Evolutionary conservation across 1,284 basidiomycete species (phyloP).

Genomic region (Coniophora puteana): DNA sequence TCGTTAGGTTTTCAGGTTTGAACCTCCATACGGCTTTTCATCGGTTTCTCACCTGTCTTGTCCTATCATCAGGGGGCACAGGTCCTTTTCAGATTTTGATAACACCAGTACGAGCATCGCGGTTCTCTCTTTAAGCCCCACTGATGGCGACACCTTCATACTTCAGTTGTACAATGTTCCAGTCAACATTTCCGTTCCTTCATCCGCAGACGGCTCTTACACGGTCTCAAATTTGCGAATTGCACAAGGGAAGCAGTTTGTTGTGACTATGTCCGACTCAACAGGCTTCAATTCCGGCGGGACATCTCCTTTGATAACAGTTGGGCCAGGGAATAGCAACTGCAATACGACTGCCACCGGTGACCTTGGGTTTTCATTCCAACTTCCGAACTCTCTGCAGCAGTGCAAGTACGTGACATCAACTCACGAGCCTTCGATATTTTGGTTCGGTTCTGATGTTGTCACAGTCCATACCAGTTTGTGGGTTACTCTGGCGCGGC

Average conservation of each 20-base stretch:
- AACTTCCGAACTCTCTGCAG: slow-evolving; percentile 47
- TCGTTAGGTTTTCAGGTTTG: slow-evolving; percentile 10
- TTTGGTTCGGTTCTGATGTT: slow-evolving; percentile 8
- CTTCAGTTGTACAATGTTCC: slow-evolving; percentile 30
- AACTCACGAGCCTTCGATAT: background rate
- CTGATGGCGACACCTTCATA: slow-evolving; percentile 7
- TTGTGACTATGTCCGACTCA: slow-evolving; percentile 69
- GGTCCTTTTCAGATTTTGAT: slow-evolving; percentile 58
- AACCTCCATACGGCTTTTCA: too few relatives aligned
- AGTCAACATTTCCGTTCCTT: slow-evolving; percentile 54
- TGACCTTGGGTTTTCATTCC: slow-evolving; percentile 50
- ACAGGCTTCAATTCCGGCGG: slow-evolving; percentile 67
- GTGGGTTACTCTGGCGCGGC: slow-evolving; percentile 43
- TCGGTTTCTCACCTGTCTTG: slow-evolving; percentile 3
- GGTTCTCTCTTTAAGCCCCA: slow-evolving; percentile 9
- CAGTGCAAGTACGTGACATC: slow-evolving; percentile 55
- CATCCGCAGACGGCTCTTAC: slow-evolving; percentile 50
- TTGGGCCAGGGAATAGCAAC: slow-evolving; percentile 41
- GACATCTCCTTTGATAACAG: slow-evolving; percentile 45
- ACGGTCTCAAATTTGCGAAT: slow-evolving; percentile 42
- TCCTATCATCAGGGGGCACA: slow-evolving; percentile 47
- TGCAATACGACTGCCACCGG: slow-evolving; percentile 49
- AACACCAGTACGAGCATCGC: slow-evolving; percentile 60
- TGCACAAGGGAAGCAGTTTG: slow-evolving; percentile 34
- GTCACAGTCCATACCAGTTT: slow-evolving; percentile 49